phyloP scores from a whole-genome alignment of 768 basidiomycete species.

The Candolleomyces efflorescens region DNA sequence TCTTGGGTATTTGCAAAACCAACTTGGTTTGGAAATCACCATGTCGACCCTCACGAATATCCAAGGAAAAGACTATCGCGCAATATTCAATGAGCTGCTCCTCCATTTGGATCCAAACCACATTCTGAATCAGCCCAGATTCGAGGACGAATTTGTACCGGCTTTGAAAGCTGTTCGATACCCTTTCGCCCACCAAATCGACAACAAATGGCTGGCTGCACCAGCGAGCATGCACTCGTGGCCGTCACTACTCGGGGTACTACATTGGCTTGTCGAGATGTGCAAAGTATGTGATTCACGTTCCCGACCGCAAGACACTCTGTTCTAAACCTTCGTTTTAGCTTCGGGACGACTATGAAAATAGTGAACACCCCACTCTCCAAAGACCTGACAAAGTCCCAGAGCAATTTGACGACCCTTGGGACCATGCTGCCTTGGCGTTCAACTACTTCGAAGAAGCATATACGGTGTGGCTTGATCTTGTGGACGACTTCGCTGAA shows the following conservation, averaged over 20 bases:
- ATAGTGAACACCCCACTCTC: constrained; percentile 63
- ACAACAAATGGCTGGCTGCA: constrained; percentile 82
- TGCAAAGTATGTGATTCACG: constrained; percentile 55
- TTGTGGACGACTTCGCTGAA: constrained; percentile 64
- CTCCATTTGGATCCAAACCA: constrained; percentile 65
- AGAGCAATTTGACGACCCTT: constrained; percentile 70
- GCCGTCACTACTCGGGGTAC: constrained; percentile 80
- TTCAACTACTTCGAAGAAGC: constrained; percentile 68
- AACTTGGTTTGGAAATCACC: constrained; percentile 58
- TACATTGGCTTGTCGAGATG: constrained; percentile 90
- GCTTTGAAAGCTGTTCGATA: constrained; percentile 76
- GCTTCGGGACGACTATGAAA: constrained; percentile 44
- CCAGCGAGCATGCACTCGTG: constrained; percentile 91
- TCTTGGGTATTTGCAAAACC: constrained; percentile 57
- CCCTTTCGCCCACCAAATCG: constrained; percentile 74
- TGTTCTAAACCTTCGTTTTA: constrained; percentile 16
- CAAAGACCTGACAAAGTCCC: constrained; percentile 59
- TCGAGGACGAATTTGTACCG: constrained; percentile 81
- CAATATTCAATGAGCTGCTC: constrained; percentile 79
- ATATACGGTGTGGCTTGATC: constrained; percentile 64
- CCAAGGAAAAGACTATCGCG: constrained; percentile 81
- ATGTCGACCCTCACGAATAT: constrained; percentile 70
- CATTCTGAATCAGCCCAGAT: constrained; percentile 44
- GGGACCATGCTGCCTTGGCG: constrained; percentile 74
- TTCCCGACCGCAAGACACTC: neutral